Evolutionary conservation across 306 rosid genomes (phyloP).

Genomic region (Mimosa bimucronata): DNA sequence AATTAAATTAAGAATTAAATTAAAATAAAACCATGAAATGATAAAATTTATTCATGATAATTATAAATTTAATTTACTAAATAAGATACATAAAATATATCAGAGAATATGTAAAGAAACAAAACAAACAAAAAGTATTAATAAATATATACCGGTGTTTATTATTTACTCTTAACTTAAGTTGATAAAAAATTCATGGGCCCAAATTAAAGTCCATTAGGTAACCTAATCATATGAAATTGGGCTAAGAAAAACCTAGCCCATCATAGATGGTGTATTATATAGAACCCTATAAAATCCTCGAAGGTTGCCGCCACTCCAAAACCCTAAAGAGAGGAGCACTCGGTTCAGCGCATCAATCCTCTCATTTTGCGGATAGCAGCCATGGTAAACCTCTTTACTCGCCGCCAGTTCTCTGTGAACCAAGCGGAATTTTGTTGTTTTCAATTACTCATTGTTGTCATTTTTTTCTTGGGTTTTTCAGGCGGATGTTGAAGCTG

Average conservation of each 20-base stretch:
- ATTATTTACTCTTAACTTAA: too few species aligned
- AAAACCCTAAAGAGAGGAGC: slow-evolving; percentile 9
- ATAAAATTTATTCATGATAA: too few species aligned
- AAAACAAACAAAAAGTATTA: too few species aligned
- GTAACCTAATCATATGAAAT: neutral
- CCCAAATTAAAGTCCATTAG: neutral
- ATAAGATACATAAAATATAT: too few species aligned
- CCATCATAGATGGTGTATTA: neutral
- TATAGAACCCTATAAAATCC: neutral
- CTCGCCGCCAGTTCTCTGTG: neutral
- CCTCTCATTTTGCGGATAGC: neutral
- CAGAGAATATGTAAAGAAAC: too few species aligned
- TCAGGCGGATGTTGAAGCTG: slow-evolving; percentile 68
- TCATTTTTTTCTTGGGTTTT: neutral
- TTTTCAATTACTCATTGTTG: neutral
- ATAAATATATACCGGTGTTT: too few species aligned
- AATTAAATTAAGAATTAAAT: too few species aligned
- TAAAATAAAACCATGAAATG: too few species aligned
- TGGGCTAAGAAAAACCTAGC: neutral
- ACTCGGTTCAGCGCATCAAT: neutral
- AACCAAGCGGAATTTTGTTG: too few species aligned
- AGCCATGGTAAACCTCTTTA: slow-evolving; percentile 29
- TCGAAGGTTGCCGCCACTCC: fast-evolving
- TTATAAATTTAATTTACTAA: too few species aligned
- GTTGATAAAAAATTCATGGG: neutral